Evolutionary conservation across 1,284 basidiomycete species (phyloP).

Genomic region (Trametes pubescens): DNA sequence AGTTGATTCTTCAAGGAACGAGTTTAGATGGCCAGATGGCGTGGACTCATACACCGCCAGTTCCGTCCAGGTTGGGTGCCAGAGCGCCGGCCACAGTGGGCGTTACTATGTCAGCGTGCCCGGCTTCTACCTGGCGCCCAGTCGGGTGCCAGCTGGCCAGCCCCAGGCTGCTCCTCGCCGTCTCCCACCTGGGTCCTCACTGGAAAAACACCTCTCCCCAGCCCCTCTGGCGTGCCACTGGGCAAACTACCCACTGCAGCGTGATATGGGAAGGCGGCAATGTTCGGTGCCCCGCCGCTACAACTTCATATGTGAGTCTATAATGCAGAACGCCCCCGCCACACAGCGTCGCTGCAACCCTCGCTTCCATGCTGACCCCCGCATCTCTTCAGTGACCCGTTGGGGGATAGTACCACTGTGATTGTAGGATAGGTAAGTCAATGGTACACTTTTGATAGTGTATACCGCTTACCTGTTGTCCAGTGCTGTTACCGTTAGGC

Average conservation of each 20-base stretch:
- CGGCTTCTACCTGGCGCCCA: neutral
- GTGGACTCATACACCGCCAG: neutral
- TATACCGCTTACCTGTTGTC: no score
- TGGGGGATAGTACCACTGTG: no score
- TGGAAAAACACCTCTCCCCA: neutral
- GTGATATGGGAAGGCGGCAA: neutral
- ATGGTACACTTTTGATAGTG: no score
- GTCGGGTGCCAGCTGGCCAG: neutral
- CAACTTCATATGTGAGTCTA: no score
- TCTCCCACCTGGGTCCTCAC: neutral
- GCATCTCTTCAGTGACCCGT: no score
- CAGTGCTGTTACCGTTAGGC: no score
- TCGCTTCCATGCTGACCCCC: no score
- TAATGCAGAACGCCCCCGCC: no score
- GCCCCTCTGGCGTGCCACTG: neutral
- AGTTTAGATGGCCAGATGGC: neutral
- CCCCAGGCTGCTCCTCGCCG: neutral
- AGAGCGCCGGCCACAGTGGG: neutral
- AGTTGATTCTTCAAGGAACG: neutral
- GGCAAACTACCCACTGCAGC: no score
- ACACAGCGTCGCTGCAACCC: no score
- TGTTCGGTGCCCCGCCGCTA: no score
- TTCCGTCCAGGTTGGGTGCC: neutral
- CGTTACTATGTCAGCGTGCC: neutral
- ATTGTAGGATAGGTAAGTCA: no score